Percentiles rank a stretch among this genome's conserved stretches.
These are phyloP conservation scores for Yamadazyma siamensis DNA, from an alignment of 1,139 yeast genomes.

Conservation along the genomic window DNA sequence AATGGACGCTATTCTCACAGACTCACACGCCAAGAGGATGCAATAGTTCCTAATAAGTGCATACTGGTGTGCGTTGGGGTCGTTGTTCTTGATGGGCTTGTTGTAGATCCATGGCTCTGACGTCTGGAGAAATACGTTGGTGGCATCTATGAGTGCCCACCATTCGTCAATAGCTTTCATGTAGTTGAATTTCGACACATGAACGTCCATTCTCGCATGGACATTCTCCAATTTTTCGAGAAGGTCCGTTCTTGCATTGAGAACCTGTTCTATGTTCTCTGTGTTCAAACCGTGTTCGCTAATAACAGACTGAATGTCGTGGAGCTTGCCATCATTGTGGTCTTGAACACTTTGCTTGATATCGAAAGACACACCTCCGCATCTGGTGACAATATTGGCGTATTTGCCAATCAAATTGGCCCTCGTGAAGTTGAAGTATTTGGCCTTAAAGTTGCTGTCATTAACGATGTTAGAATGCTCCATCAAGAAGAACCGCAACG, in stretches of 20 bases:
- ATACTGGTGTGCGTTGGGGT: constrained; percentile 12
- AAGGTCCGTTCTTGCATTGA: constrained; percentile 18
- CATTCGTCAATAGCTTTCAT: constrained; percentile 59
- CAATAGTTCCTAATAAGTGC: constrained; percentile 44
- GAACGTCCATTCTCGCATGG: constrained; percentile 32
- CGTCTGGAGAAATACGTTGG: constrained; percentile 61
- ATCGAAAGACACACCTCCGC: constrained; percentile 68
- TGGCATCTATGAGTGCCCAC: constrained; percentile 58
- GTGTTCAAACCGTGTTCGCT: constrained; percentile 9
- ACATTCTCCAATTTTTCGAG: constrained; percentile 18
- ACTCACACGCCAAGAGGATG: constrained; percentile 67
- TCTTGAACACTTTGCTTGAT: constrained; percentile 43
- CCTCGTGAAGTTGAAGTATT: constrained; percentile 52
- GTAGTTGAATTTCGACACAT: constrained; percentile 50
- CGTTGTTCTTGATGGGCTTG: constrained; percentile 25
- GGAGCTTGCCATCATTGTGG: constrained; percentile 19
- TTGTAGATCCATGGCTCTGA: constrained; percentile 58
- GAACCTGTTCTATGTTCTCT: constrained; percentile 16
- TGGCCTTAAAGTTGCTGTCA: constrained; percentile 77
- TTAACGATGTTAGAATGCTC: constrained; percentile 71
- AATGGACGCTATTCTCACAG: constrained; percentile 64
- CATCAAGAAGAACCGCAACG: constrained; percentile 71
- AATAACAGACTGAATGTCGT: constrained; percentile 23
- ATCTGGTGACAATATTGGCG: constrained; percentile 73
- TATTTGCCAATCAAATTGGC: constrained; percentile 75